These are phyloP conservation scores for Candida anutae DNA, from an alignment of 1,139 yeast genomes.

Conservation along the genomic window DNA sequence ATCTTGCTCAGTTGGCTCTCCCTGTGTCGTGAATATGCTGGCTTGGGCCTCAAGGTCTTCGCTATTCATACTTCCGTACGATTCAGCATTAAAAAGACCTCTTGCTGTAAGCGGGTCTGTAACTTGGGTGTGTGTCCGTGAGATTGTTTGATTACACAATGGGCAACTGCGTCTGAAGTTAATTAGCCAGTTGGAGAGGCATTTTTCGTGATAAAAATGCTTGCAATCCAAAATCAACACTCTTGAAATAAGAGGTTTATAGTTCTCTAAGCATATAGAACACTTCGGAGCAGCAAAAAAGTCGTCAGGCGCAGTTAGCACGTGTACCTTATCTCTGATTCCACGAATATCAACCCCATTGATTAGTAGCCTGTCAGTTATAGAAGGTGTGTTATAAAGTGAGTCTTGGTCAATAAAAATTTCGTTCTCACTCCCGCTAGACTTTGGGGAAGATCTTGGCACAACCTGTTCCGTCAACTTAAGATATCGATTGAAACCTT, in stretches of 20 bases:
- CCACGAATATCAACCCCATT: conserved; percentile 27
- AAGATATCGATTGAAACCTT: conserved; percentile 20
- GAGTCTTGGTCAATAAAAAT: background rate
- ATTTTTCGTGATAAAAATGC: conserved; percentile 37
- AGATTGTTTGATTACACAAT: conserved; percentile 25
- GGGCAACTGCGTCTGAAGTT: conserved; percentile 41
- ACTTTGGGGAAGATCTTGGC: too few relatives aligned
- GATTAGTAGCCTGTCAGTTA: too few relatives aligned
- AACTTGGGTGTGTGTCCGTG: too few relatives aligned
- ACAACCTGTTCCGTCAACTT: conserved; percentile 7
- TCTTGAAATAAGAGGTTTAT: conserved; percentile 27
- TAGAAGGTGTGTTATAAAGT: conserved; percentile 7
- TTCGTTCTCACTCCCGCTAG: conserved; percentile 3
- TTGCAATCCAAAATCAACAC: conserved; percentile 38
- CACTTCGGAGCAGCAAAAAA: conserved; percentile 37
- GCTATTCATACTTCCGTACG: background rate
- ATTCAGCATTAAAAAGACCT: too few relatives aligned
- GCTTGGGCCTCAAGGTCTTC: conserved; percentile 1
- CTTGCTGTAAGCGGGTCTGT: too few relatives aligned
- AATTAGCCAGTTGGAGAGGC: conserved; percentile 40
- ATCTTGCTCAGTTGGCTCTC: background rate
- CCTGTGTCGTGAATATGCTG: background rate
- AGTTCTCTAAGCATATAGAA: conserved; percentile 38
- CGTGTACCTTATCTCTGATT: conserved; percentile 12
- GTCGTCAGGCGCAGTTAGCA: conserved; percentile 27